phyloP scores from a whole-genome alignment of 352 stramenopile genomes.

The Labyrinthula sp. region DNA sequence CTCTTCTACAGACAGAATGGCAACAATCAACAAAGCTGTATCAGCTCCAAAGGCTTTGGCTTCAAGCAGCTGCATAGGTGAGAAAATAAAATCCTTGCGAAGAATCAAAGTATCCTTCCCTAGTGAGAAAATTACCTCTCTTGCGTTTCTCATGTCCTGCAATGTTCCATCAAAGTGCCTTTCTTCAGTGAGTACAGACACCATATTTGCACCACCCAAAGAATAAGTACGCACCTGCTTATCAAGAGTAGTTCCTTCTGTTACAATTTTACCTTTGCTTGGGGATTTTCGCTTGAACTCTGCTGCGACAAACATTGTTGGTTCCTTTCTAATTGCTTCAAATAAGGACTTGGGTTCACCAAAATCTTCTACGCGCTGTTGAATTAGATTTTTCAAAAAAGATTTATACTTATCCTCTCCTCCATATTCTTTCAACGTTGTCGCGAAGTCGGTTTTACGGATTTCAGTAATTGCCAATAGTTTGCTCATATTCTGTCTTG shows the following conservation, averaged over 20 bases:
- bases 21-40: conserved; percentile 89
- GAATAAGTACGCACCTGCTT: conserved; percentile 73
- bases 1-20: conserved; percentile 43
- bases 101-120: conserved; percentile 41
- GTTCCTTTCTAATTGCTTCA: too few relatives aligned
- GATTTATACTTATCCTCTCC: too few relatives aligned
- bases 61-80: conserved; percentile 80
- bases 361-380: too few relatives aligned
- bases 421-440: too few relatives aligned
- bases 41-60: conserved; percentile 75
- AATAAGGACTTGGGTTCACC: too few relatives aligned
- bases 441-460: too few relatives aligned
- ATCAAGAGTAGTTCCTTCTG: conserved; percentile 43
- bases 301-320: conserved; percentile 59
- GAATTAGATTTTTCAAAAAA: too few relatives aligned
- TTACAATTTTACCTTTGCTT: conserved; percentile 83
- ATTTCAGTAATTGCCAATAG: too few relatives aligned
- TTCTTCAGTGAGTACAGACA: conserved; percentile 88
- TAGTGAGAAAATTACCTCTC: conserved; percentile 37
- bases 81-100: conserved; percentile 81
- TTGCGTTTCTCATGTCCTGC: conserved; percentile 38
- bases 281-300: conserved; percentile 94
- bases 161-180: conserved; percentile 89
- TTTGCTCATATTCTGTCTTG: too few relatives aligned
- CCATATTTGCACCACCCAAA: conserved; percentile 69